phyloP scores from a whole-genome alignment of 805 yeast genomes.

The Spathaspora girioi region DNA sequence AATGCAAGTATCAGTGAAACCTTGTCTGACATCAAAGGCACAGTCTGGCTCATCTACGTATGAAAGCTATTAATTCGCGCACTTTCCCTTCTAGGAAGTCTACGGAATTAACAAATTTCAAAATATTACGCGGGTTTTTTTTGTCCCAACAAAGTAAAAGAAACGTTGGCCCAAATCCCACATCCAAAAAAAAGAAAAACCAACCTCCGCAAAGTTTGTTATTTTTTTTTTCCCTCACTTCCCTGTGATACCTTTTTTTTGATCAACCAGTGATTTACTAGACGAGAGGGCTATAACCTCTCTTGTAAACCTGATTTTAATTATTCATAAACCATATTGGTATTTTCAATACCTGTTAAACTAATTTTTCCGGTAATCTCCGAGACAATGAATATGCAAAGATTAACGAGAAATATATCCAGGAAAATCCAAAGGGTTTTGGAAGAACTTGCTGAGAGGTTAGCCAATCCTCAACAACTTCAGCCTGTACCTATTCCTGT shows the following conservation, averaged over 20 bases:
- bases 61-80: neutral
- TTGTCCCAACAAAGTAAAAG: neutral
- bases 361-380: neutral
- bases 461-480: conserved; percentile 20
- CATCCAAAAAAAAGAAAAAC: neutral
- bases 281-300: neutral
- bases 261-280: neutral
- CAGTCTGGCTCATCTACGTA: neutral
- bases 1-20: too few species aligned
- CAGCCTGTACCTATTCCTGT: conserved; percentile 39
- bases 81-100: neutral
- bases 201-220: neutral
- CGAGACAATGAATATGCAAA: neutral
- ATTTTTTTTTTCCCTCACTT: neutral
- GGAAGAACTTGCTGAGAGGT: conserved; percentile 43
- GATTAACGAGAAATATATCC: conserved; percentile 29
- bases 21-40: too few species aligned
- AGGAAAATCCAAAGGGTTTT: conserved; percentile 45
- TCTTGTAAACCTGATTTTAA: neutral
- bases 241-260: neutral
- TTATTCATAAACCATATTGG: neutral
- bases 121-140: neutral
- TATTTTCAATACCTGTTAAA: neutral
- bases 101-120: neutral
- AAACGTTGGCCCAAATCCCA: neutral